Evolutionary conservation across 208 protist genomes (phyloP).

Genomic region (Leishmania lainsoni): DNA sequence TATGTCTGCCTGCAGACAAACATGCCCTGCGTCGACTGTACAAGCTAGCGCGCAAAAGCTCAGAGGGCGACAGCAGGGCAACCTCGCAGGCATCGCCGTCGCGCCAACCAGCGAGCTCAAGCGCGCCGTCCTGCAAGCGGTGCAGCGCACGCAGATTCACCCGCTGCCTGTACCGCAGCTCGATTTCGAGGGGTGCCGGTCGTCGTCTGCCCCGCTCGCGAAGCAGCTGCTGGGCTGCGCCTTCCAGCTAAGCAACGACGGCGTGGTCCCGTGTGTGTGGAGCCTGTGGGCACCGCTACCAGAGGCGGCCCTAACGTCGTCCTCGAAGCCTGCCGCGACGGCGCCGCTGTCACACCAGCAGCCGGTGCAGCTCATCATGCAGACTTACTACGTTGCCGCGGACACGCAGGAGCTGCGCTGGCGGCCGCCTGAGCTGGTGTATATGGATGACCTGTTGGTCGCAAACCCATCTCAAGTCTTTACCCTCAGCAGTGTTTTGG

Average conservation of each 20-base stretch:
- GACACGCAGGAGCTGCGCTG: slow-evolving; percentile 37
- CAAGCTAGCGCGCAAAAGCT: slow-evolving; percentile 1
- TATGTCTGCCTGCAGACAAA: slow-evolving; percentile 30
- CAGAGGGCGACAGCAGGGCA: not conserved
- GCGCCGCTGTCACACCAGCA: slow-evolving; percentile 6
- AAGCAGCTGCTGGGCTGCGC: slow-evolving; percentile 38
- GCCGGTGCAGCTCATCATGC: slow-evolving; percentile 38
- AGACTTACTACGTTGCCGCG: slow-evolving; percentile 40
- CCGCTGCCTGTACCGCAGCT: slow-evolving; percentile 31
- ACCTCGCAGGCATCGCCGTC: not conserved
- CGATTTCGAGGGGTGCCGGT: slow-evolving; percentile 15
- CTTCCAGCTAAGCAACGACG: slow-evolving; percentile 55
- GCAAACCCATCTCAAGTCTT: slow-evolving; percentile 46
- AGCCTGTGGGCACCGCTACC: slow-evolving; percentile 37
- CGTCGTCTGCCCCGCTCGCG: slow-evolving; percentile 11
- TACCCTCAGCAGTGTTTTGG: slow-evolving; percentile 27
- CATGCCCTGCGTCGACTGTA: slow-evolving; percentile 24
- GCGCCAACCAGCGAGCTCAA: slow-evolving; percentile 7
- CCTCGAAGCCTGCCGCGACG: not conserved
- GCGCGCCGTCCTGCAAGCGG: slow-evolving; percentile 21
- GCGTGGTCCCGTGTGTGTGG: slow-evolving; percentile 46
- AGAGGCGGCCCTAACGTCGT: not conserved
- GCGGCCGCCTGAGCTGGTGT: slow-evolving; percentile 37
- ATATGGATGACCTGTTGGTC: slow-evolving; percentile 32
- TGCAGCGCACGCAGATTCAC: slow-evolving; percentile 27